Evolutionary conservation across 495 filamentous ascomycete species (phyloP).

Genomic region (Poronia punctata): DNA sequence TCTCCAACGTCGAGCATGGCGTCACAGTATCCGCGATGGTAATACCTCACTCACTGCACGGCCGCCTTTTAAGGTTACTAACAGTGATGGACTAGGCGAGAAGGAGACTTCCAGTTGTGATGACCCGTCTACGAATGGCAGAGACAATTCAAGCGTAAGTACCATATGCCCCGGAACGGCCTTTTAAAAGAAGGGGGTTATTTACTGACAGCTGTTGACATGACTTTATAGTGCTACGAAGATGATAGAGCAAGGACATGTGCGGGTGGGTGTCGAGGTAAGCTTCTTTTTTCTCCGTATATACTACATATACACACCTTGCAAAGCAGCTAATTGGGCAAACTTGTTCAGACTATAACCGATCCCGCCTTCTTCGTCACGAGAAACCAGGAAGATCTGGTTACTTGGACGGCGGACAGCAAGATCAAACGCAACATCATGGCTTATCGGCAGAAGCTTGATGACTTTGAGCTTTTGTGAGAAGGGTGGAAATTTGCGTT

Average conservation of each 20-base stretch:
- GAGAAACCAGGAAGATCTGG: conserved; percentile 87
- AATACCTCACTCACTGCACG: conserved; percentile 1
- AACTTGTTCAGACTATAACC: conserved; percentile 44
- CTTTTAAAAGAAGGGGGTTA: background rate
- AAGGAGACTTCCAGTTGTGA: conserved; percentile 73
- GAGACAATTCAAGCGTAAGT: conserved; percentile 63
- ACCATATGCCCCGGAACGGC: background rate
- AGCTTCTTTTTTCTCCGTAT: background rate
- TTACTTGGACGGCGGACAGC: conserved; percentile 92
- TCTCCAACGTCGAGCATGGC: conserved; percentile 78
- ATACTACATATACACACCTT: no score
- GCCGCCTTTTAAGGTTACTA: no score
- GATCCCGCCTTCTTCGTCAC: conserved; percentile 76
- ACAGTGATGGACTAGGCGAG: conserved; percentile 34
- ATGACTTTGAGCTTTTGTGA: conserved; percentile 94
- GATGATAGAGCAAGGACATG: conserved; percentile 92
- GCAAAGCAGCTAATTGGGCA: background rate
- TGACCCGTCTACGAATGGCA: conserved; percentile 81
- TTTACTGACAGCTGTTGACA: background rate
- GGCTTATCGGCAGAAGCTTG: conserved; percentile 87
- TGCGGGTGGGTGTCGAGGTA: conserved; percentile 85
- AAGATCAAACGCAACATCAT: conserved; percentile 96
- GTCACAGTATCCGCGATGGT: conserved; percentile 82
- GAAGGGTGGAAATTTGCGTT: background rate
- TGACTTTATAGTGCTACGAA: conserved; percentile 53